A percentile compares a stretch with the other conserved stretches of the same genome.
phyloP scores from a whole-genome alignment of 495 filamentous ascomycete genomes.

The Penicillium verhagenii region DNA sequence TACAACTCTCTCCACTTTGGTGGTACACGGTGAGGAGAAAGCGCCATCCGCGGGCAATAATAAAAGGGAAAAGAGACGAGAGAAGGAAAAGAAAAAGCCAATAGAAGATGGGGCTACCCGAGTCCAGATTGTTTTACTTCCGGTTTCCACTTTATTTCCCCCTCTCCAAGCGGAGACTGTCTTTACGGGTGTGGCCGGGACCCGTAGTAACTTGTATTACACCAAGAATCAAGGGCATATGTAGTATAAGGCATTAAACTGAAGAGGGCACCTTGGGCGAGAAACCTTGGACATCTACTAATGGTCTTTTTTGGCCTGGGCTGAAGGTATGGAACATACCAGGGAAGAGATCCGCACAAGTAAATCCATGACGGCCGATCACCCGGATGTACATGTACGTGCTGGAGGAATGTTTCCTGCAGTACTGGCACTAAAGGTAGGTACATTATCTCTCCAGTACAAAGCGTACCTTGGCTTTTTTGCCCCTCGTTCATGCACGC shows the following conservation, averaged over 20 bases:
- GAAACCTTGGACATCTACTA: background rate
- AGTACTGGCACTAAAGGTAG: background rate
- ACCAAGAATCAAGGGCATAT: too few relatives aligned
- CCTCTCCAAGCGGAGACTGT: background rate
- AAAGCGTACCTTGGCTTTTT: background rate
- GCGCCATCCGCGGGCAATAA: constrained; percentile 4
- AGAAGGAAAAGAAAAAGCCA: background rate
- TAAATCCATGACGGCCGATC: constrained; percentile 1
- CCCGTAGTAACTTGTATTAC: background rate
- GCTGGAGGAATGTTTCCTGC: constrained; percentile 3
- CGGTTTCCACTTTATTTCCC: constrained; percentile 1
- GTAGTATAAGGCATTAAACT: too few relatives aligned
- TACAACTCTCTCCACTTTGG: background rate
- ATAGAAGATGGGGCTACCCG: constrained; percentile 12
- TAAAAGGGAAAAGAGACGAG: background rate
- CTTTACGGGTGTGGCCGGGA: constrained; percentile 7
- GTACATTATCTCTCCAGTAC: background rate
- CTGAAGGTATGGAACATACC: constrained; percentile 4
- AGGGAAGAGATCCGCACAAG: background rate
- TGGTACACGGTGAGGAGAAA: constrained; percentile 13
- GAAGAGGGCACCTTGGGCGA: too few relatives aligned
- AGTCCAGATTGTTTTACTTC: constrained; percentile 9
- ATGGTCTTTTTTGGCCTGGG: background rate
- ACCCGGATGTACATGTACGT: constrained; percentile 3
- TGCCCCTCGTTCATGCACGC: constrained; percentile 14